Evolutionary conservation across 192 early-diverging fungal genomes (phyloP).

Genomic region (Backusella psychrophila): DNA sequence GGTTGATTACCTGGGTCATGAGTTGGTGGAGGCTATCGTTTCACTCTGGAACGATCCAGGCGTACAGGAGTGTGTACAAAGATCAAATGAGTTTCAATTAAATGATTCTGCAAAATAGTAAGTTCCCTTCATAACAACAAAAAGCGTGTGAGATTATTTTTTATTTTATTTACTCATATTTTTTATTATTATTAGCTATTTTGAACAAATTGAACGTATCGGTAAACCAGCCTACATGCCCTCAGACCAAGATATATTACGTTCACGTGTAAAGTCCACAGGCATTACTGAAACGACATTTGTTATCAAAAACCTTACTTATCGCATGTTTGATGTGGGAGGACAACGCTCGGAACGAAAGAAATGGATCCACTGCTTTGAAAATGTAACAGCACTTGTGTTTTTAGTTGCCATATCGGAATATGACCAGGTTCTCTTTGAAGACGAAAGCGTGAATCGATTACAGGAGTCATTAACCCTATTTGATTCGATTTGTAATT

Average conservation of each 20-base stretch:
- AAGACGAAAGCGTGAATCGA: constrained; percentile 96
- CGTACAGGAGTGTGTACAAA: constrained; percentile 76
- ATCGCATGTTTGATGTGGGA: constrained; percentile 97
- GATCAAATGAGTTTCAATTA: constrained; percentile 91
- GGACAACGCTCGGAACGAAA: constrained; percentile 98
- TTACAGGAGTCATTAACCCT: constrained; percentile 96
- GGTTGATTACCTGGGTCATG: constrained; percentile 82
- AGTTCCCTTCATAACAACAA: constrained; percentile 23
- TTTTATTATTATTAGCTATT: constrained; percentile 66
- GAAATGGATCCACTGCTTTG: constrained; percentile 99
- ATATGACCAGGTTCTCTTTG: constrained; percentile 94
- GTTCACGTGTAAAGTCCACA: constrained; percentile 96
- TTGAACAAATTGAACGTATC: constrained; percentile 92
- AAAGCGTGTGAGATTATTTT: not conserved
- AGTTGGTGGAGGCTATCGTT: constrained; percentile 78
- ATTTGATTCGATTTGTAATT: constrained; percentile 98
- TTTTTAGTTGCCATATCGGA: constrained; percentile 95
- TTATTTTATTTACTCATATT: constrained; percentile 15
- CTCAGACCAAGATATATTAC: constrained; percentile 94
- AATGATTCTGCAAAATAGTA: constrained; percentile 96
- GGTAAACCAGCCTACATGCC: constrained; percentile 78
- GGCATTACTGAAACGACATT: constrained; percentile 97
- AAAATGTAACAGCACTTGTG: constrained; percentile 93
- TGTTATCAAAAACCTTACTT: constrained; percentile 87
- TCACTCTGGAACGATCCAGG: constrained; percentile 83